phyloP scores from a whole-genome alignment of 306 rosid genomes.

The Quercus glauca region DNA sequence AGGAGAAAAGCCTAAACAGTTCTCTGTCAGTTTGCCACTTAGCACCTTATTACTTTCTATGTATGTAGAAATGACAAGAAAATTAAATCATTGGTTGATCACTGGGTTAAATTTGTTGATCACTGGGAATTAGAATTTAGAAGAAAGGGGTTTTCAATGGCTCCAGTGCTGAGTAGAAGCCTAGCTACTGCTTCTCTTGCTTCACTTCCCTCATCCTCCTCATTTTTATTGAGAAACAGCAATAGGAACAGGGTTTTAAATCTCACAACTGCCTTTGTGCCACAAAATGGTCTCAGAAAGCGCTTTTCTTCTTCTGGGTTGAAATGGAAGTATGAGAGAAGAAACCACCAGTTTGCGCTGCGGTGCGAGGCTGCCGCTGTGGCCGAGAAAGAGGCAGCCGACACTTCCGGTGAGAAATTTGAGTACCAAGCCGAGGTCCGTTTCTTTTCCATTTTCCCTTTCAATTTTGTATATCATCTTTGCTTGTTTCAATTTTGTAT shows the following conservation, averaged over 20 bases:
- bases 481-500: neutral
- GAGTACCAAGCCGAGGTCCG: conserved; percentile 99
- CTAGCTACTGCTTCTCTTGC: conserved; percentile 55
- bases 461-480: neutral
- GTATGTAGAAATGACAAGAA: no score
- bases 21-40: no score
- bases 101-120: conserved; percentile 20
- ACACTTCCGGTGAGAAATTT: conserved; percentile 69
- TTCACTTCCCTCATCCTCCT: conserved; percentile 59
- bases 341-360: conserved; percentile 32
- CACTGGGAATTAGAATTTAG: no score
- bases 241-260: conserved; percentile 25
- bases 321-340: conserved; percentile 57
- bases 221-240: conserved; percentile 35
- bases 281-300: conserved; percentile 41
- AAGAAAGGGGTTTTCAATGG: conserved; percentile 37
- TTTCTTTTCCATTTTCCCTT: conserved; percentile 9
- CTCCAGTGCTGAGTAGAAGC: conserved; percentile 75
- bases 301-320: conserved; percentile 38
- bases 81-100: no score
- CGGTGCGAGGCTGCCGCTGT: conserved; percentile 85
- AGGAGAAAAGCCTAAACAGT: no score
- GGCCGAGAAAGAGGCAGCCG: conserved; percentile 74
- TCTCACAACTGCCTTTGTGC: conserved; percentile 53
- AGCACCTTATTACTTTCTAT: no score